phyloP scores from a whole-genome alignment of 306 rosid genomes.

The Herpetospermum pedunculosum region DNA sequence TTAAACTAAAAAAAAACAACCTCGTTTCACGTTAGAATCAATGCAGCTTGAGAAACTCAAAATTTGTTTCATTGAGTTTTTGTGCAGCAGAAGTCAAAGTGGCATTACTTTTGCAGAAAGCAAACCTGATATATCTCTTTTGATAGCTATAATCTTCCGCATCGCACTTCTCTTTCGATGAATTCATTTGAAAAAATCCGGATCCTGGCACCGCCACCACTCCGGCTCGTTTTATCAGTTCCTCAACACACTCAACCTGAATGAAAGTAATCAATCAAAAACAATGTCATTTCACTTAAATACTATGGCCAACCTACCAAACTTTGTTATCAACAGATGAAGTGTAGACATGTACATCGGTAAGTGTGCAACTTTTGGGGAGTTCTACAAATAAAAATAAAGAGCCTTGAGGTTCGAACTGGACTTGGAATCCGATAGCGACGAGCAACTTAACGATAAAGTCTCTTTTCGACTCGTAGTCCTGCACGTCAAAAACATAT shows the following conservation, averaged over 20 bases:
- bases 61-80: constrained; percentile 26
- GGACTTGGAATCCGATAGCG: constrained; percentile 52
- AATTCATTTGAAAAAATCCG: constrained; percentile 48
- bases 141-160: constrained; percentile 23
- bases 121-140: constrained; percentile 64
- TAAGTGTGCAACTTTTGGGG: constrained; percentile 43
- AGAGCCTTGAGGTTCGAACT: constrained; percentile 72
- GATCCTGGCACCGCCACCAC: constrained; percentile 89
- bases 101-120: constrained; percentile 66
- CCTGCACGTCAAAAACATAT: constrained; percentile 28
- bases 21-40: not conserved
- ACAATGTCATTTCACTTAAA: not conserved
- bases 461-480: constrained; percentile 66
- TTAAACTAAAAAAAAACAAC: too few species aligned
- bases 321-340: not conserved
- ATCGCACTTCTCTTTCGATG: constrained; percentile 20
- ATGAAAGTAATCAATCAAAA: constrained; percentile 14
- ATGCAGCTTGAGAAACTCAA: not conserved
- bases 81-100: constrained; percentile 55
- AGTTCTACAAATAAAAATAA: constrained; percentile 70
- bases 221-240: constrained; percentile 53
- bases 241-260: constrained; percentile 67
- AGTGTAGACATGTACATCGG: constrained; percentile 44
- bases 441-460: constrained; percentile 42
- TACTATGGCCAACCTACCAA: not conserved